A percentile compares a stretch with the other conserved stretches of the same genome.
phyloP scores from a whole-genome alignment of 2,329 filamentous ascomycete genomes.

The Dactylellina drechsleri region DNA sequence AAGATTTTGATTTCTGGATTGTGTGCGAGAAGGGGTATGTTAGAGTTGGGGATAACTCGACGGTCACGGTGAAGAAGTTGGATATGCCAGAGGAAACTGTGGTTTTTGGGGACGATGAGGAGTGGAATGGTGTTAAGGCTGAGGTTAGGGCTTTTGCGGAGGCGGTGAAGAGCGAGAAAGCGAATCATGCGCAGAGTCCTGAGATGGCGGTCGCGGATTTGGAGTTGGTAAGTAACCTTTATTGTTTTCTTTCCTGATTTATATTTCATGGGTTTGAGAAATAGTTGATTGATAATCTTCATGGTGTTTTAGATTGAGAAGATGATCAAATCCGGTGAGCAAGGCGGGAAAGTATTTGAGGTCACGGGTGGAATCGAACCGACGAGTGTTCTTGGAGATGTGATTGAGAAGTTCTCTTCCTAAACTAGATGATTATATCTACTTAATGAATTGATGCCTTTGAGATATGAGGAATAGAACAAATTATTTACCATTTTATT shows the following conservation, averaged over 20 bases:
- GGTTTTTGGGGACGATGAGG: constrained; percentile 62
- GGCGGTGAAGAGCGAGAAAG: constrained; percentile 64
- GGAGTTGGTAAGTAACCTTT: constrained; percentile 65
- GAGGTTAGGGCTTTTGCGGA: constrained; percentile 73
- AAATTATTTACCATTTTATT: neutral
- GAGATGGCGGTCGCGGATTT: constrained; percentile 72
- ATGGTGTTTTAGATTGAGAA: constrained; percentile 58
- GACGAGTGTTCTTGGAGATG: constrained; percentile 39
- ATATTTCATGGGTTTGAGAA: constrained; percentile 55
- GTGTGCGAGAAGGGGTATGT: constrained; percentile 70
- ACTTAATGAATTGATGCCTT: neutral
- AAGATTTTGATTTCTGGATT: constrained; percentile 68
- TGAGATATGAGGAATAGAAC: no score
- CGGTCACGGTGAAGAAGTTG: constrained; percentile 61
- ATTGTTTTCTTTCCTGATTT: constrained; percentile 1
- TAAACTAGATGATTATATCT: neutral
- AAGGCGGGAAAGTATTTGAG: constrained; percentile 56
- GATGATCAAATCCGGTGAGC: constrained; percentile 60
- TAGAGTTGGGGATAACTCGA: constrained; percentile 64
- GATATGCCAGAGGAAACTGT: constrained; percentile 61
- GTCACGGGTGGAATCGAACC: constrained; percentile 51
- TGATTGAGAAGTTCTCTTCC: constrained; percentile 27
- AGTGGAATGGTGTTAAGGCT: constrained; percentile 68
- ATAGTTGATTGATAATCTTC: constrained; percentile 19
- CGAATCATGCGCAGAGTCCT: constrained; percentile 67